phyloP scores from a whole-genome alignment of 306 rosid genomes.

The Begonia fuchsioides region DNA sequence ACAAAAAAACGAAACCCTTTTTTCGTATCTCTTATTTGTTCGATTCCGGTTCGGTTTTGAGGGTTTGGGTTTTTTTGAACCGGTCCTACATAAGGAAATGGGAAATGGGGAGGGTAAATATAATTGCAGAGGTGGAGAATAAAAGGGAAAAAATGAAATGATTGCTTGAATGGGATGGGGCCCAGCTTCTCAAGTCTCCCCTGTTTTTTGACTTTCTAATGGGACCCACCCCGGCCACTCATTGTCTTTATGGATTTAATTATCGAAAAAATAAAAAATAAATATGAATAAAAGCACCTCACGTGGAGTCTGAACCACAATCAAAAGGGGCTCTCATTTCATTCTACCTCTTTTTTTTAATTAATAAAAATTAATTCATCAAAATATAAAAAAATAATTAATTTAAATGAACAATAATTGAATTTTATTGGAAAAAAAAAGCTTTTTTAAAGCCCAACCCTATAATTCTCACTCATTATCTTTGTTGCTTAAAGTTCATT shows the following conservation, averaged over 20 bases:
- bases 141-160: conserved; percentile 58
- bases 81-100: too few species aligned
- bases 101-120: too few species aligned
- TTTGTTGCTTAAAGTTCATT: conserved; percentile 69
- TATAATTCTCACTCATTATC: conserved; percentile 90
- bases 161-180: conserved; percentile 64
- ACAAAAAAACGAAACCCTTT: too few species aligned
- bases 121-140: neutral
- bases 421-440: neutral
- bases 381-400: too few species aligned
- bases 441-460: conserved; percentile 56
- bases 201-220: conserved; percentile 72
- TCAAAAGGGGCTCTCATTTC: conserved; percentile 21
- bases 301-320: conserved; percentile 88
- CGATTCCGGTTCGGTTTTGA: too few species aligned
- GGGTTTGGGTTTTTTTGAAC: too few species aligned
- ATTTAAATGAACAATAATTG: too few species aligned
- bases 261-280: too few species aligned
- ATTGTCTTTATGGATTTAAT: conserved; percentile 91
- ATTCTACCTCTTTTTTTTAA: neutral
- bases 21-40: too few species aligned
- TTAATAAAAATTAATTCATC: too few species aligned
- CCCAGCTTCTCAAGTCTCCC: conserved; percentile 55
- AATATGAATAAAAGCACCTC: conserved; percentile 69
- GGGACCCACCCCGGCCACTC: conserved; percentile 83